Conservation (phyloP, 495 filamentous ascomycete genomes). For the Bacidia rubella region DNA sequence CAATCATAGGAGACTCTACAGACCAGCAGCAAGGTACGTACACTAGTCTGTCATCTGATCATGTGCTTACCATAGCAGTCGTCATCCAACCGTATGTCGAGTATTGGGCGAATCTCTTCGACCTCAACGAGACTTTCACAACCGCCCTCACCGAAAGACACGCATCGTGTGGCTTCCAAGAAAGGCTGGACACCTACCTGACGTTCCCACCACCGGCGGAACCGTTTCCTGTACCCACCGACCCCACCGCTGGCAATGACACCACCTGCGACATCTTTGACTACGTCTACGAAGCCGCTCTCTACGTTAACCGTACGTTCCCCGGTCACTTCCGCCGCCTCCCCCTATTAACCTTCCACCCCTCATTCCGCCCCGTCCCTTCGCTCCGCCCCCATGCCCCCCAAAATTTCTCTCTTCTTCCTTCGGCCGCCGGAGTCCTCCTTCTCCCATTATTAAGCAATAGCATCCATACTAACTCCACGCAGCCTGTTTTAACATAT, state of each 20-base stretch:
- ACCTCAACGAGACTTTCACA: conserved; percentile 54
- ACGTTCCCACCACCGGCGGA: conserved; percentile 58
- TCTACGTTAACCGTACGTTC: conserved; percentile 35
- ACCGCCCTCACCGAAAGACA: conserved; percentile 39
- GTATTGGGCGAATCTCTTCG: conserved; percentile 45
- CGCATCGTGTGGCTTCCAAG: conserved; percentile 50
- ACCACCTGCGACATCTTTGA: conserved; percentile 42
- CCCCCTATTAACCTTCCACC: too few species aligned
- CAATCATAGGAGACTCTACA: conserved; percentile 39
- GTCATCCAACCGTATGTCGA: conserved; percentile 30
- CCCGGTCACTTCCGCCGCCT: background rate
- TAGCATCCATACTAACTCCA: background rate
- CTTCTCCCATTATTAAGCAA: too few species aligned
- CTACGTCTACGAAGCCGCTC: conserved; percentile 41
- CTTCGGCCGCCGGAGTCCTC: too few species aligned
- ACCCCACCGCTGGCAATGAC: conserved; percentile 19
- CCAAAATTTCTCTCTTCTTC: too few species aligned
- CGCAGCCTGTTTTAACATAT: conserved; percentile 63
- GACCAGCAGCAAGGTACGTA: conserved; percentile 31
- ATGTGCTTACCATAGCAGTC: background rate
- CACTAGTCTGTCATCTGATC: background rate
- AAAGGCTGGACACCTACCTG: conserved; percentile 47
- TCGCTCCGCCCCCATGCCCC: too few species aligned
- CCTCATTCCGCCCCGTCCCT: too few species aligned
- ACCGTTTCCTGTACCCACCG: conserved; percentile 42